Conservation (phyloP, 2,329 filamentous ascomycete species). For the Bimuria novae-zelandiae region DNA sequence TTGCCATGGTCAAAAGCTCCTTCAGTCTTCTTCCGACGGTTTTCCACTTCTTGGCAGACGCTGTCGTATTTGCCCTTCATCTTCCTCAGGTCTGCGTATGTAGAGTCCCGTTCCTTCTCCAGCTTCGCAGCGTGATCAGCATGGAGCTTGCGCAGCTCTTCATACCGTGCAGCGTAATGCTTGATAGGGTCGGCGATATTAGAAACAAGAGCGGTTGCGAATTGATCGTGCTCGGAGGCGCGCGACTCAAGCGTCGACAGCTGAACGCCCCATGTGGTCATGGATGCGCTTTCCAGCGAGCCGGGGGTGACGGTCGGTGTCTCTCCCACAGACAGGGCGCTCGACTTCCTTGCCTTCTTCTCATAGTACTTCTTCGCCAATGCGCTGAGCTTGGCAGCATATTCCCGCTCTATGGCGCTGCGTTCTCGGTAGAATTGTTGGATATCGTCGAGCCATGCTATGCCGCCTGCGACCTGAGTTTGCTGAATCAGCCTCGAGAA, state of each 20-base stretch:
- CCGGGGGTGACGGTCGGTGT: conserved; percentile 91
- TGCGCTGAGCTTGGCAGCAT: conserved; percentile 82
- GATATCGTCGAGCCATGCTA: conserved; percentile 94
- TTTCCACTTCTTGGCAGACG: conserved; percentile 92
- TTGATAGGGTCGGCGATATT: conserved; percentile 89
- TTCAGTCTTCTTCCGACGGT: conserved; percentile 91
- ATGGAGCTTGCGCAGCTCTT: conserved; percentile 91
- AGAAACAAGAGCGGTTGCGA: conserved; percentile 74
- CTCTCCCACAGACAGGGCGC: conserved; percentile 88
- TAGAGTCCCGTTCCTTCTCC: conserved; percentile 83
- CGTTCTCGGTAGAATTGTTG: conserved; percentile 97
- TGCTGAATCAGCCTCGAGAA: conserved; percentile 28
- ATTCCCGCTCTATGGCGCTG: conserved; percentile 94
- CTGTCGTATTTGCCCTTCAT: conserved; percentile 91
- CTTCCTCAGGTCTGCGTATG: conserved; percentile 85
- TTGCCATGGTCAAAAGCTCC: conserved; percentile 86
- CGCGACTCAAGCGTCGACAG: conserved; percentile 86
- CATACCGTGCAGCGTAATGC: conserved; percentile 72
- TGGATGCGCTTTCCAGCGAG: conserved; percentile 91
- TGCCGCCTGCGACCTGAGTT: conserved; percentile 73
- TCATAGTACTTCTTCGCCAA: conserved; percentile 97
- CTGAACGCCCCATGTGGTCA: conserved; percentile 97
- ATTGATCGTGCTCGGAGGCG: conserved; percentile 87
- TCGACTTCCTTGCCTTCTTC: conserved; percentile 90
- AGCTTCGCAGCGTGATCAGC: conserved; percentile 86